Percentiles rank a stretch among this genome's conserved stretches.
Conservation (phyloP, 148 eudicot genomes). For the Rhododendron griersonianum region DNA sequence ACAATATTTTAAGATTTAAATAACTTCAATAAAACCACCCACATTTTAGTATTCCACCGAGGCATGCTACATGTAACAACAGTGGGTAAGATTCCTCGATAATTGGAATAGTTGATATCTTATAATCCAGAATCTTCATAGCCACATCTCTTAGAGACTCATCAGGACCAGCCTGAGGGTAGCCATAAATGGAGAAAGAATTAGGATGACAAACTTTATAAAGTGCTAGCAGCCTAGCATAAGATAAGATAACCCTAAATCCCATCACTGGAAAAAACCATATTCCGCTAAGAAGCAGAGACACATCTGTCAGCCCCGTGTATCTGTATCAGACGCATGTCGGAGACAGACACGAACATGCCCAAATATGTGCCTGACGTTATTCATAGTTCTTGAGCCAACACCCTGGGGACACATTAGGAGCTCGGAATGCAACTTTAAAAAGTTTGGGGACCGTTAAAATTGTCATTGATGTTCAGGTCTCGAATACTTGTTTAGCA, state of each 20-base stretch:
- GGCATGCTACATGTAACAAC: constrained; percentile 40
- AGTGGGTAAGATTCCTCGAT: constrained; percentile 32
- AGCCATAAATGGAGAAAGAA: not conserved
- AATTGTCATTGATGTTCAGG: not conserved
- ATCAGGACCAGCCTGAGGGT: constrained; percentile 42
- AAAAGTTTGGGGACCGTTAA: not conserved
- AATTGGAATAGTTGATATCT: constrained; percentile 40
- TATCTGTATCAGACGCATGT: not conserved
- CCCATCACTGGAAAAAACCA: not conserved
- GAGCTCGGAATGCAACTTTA: not conserved
- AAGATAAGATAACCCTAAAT: not conserved
- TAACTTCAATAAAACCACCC: constrained; percentile 17
- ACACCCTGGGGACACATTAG: not conserved
- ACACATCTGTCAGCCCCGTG: not conserved
- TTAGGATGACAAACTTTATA: not conserved
- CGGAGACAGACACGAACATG: not conserved
- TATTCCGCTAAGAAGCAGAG: not conserved
- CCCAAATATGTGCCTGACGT: not conserved
- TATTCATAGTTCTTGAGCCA: not conserved
- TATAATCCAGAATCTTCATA: constrained; percentile 27
- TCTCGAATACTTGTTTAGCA: not conserved
- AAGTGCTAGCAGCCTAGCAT: not conserved
- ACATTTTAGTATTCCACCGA: constrained; percentile 39
- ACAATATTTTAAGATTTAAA: not conserved
- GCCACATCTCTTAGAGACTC: constrained; percentile 39